Evolutionary conservation across 495 filamentous ascomycete genomes (phyloP).

Genomic region (Paragyromitra xinjiangensis): DNA sequence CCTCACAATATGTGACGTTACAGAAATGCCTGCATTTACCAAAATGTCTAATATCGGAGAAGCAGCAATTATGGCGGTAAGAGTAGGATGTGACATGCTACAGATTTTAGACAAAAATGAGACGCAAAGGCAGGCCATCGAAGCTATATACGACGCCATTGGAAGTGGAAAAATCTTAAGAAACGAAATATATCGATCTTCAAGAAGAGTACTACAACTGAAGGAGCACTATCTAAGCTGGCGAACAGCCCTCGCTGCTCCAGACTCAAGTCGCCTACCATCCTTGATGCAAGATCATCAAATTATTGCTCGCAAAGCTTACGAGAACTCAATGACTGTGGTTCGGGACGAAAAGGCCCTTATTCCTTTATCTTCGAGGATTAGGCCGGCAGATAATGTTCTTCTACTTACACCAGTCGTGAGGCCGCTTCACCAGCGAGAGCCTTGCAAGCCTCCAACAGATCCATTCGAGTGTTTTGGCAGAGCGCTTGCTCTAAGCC

Average conservation of each 20-base stretch:
- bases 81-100: constrained; percentile 58
- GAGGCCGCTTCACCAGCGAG: constrained; percentile 60
- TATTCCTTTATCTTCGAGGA: constrained; percentile 53
- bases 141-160: constrained; percentile 56
- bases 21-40: constrained; percentile 54
- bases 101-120: constrained; percentile 49
- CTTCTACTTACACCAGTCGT: constrained; percentile 70
- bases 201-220: constrained; percentile 46
- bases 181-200: constrained; percentile 54
- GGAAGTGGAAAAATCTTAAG: constrained; percentile 38
- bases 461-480: constrained; percentile 72
- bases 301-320: constrained; percentile 53
- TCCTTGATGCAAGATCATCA: constrained; percentile 57
- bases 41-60: constrained; percentile 51
- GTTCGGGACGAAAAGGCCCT: constrained; percentile 57
- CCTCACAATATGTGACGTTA: constrained; percentile 57
- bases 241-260: constrained; percentile 55
- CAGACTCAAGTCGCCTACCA: constrained; percentile 49
- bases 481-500: constrained; percentile 64
- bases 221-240: constrained; percentile 58
- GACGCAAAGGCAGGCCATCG: constrained; percentile 53
- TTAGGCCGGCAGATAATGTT: constrained; percentile 61
- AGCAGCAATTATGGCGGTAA: constrained; percentile 54
- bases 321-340: constrained; percentile 57
- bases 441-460: constrained; percentile 49